Conservation (phyloP, 495 filamentous ascomycete genomes). For the Penicillium chermesinum region DNA sequence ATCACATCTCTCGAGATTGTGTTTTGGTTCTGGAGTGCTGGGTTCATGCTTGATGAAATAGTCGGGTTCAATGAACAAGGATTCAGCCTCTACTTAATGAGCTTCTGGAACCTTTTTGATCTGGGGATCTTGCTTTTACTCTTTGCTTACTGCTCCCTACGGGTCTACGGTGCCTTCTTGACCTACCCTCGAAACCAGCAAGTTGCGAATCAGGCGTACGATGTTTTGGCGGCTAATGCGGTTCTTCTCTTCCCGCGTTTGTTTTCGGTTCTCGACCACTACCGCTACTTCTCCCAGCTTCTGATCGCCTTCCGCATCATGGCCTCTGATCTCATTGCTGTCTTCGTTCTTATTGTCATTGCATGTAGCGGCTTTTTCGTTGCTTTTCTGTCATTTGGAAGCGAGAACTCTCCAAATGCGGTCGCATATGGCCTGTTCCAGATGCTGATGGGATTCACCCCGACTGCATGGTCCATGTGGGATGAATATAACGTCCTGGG, state of each 20-base stretch:
- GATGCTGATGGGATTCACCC: slow-evolving; percentile 84
- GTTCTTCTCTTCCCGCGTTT: slow-evolving; percentile 84
- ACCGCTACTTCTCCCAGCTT: slow-evolving; percentile 89
- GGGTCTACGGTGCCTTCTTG: slow-evolving; percentile 77
- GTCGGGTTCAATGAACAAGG: slow-evolving; percentile 91
- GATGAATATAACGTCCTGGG: slow-evolving; percentile 72
- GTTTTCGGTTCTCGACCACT: slow-evolving; percentile 88
- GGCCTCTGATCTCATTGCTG: slow-evolving; percentile 78
- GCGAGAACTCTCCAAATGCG: slow-evolving; percentile 53
- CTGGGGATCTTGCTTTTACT: slow-evolving; percentile 82
- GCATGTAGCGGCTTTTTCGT: slow-evolving; percentile 91
- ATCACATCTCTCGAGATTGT: slow-evolving; percentile 79
- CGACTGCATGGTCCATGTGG: slow-evolving; percentile 71
- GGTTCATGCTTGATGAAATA: slow-evolving; percentile 94
- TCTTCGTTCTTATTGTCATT: slow-evolving; percentile 76
- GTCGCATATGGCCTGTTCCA: slow-evolving; percentile 89
- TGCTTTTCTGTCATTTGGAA: slow-evolving; percentile 76
- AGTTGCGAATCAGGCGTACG: slow-evolving; percentile 76
- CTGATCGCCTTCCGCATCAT: slow-evolving; percentile 91
- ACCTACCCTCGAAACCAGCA: slow-evolving; percentile 58
- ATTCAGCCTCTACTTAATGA: slow-evolving; percentile 91
- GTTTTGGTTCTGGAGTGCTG: slow-evolving; percentile 96
- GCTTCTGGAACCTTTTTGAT: slow-evolving; percentile 94
- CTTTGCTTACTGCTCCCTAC: slow-evolving; percentile 81
- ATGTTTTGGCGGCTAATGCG: slow-evolving; percentile 82